These are phyloP conservation scores for Lichtheimia hyalospora DNA, from an alignment of 371 early-diverging fungal genomes.

Conservation along the genomic window DNA sequence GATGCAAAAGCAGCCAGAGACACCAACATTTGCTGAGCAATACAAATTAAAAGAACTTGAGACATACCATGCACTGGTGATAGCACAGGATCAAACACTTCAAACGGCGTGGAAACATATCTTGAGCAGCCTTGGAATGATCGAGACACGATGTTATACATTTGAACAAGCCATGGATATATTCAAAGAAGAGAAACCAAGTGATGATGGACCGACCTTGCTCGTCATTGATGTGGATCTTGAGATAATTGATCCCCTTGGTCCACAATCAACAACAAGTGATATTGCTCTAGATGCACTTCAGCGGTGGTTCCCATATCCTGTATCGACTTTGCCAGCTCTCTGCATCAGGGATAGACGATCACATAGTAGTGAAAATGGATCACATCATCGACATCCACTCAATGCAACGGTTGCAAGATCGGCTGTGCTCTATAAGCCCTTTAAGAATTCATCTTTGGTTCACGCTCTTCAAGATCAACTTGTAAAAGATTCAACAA, in stretches of 20 bases:
- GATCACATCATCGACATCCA: neutral
- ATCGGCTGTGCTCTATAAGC: conserved; percentile 4
- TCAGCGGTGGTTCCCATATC: conserved; percentile 4
- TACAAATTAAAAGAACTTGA: conserved; percentile 11
- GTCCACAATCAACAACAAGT: conserved; percentile 10
- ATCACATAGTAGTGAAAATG: conserved; percentile 1
- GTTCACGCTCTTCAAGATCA: neutral
- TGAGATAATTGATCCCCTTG: conserved; percentile 8
- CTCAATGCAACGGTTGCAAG: too few relatives aligned
- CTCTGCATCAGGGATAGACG: neutral
- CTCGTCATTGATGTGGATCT: conserved; percentile 13
- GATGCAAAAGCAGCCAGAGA: conserved; percentile 19
- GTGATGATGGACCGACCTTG: neutral
- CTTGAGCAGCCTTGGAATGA: conserved; percentile 7
- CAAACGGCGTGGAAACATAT: conserved; percentile 11
- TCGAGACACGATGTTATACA: neutral
- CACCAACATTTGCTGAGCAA: conserved; percentile 22
- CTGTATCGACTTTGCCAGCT: neutral
- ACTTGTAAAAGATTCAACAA: too few relatives aligned
- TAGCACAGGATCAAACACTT: conserved; percentile 12
- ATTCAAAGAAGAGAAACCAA: neutral
- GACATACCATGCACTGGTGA: conserved; percentile 9
- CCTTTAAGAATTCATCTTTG: conserved; percentile 17
- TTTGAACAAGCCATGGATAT: conserved; percentile 10
- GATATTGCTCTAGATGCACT: conserved; percentile 6